Conservation (phyloP, 805 yeast genomes). For the Teunomyces barrocoloradensis region DNA sequence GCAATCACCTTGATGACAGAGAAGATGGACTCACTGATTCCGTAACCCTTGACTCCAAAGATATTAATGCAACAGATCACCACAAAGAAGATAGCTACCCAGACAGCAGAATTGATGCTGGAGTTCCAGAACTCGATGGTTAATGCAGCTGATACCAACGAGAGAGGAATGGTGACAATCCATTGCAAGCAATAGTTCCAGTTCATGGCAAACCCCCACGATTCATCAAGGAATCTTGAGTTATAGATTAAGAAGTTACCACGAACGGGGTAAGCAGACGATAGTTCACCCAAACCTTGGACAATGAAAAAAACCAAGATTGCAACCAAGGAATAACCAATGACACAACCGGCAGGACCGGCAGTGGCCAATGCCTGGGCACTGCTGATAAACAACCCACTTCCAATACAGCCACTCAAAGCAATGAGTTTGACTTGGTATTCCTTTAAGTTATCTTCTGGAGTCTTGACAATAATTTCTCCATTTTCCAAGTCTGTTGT, state of each 20-base stretch:
- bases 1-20: slow-evolving; percentile 27
- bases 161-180: slow-evolving; percentile 11
- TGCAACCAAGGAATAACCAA: slow-evolving; percentile 14
- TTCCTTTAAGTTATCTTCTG: slow-evolving; percentile 11
- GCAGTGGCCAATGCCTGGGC: slow-evolving; percentile 16
- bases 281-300: slow-evolving; percentile 13
- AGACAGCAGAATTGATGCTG: slow-evolving; percentile 20
- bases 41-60: slow-evolving; percentile 28
- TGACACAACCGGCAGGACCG: slow-evolving; percentile 18
- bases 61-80: slow-evolving; percentile 20
- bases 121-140: slow-evolving; percentile 23
- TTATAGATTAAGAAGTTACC: slow-evolving; percentile 12
- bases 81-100: slow-evolving; percentile 26
- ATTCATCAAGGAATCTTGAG: slow-evolving; percentile 20
- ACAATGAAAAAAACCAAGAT: slow-evolving; percentile 10
- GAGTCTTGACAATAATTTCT: slow-evolving; percentile 4
- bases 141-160: slow-evolving; percentile 14
- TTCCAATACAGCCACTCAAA: slow-evolving; percentile 19
- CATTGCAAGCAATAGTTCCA: slow-evolving; percentile 18
- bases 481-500: slow-evolving; percentile 7
- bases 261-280: slow-evolving; percentile 11
- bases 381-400: slow-evolving; percentile 19
- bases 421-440: slow-evolving; percentile 16
- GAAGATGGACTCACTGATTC: slow-evolving; percentile 25
- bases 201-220: slow-evolving; percentile 22